Evolutionary conservation across 805 yeast genomes (phyloP), one percentile per base, ranked within the genome.

Genomic region (Candida alai): DNA sequence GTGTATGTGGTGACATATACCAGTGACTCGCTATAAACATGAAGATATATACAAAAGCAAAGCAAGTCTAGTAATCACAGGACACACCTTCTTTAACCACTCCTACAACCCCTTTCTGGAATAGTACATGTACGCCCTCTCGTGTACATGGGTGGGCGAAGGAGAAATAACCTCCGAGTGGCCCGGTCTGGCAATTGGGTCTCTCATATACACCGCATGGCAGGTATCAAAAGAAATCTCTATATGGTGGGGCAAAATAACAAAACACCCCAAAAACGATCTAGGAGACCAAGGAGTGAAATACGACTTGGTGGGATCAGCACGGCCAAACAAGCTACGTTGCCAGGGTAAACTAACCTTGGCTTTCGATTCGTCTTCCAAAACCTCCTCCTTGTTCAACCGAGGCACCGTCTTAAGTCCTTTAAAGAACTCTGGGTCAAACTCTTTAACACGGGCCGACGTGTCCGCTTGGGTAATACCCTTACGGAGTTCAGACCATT

Each of bases 271-370:
- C 43, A 93, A 63, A 62, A 90, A 93, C 28, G 87, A 93, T 63
- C 96, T 82, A 45, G 96, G 94, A 40, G 80, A 74, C 97, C 97
- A 93, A 34, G 98, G 98, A 2, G 97, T 87, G 69, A 90, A 93
- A 62, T 82, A 93, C 4, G 89, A 75, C 63, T 84, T 88, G 12
- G 68, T 52, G 11, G 88, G 81, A 35, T 85, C 82, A 45, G 76
- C 60, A 50, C 95, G 80, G 15, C 97, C 97, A 58, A 73, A 87
- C 42, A 84, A 70, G 32, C 71, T 68, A 37, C 70, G 70, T 61
- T 87, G 95, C 89, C 93, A 85, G 37, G 95, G 96, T 39, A 88
- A 66, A 22, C 65, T 49, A 32, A 86, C 72, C 19, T 58, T 54
- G 5, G 76, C 71, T 29, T 54, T 50, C 12, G 66, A 39, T 47